Percentiles rank a stretch among this genome's conserved stretches.
phyloP scores from a whole-genome alignment of 495 filamentous ascomycete genomes.

The Xylaria longipes region DNA sequence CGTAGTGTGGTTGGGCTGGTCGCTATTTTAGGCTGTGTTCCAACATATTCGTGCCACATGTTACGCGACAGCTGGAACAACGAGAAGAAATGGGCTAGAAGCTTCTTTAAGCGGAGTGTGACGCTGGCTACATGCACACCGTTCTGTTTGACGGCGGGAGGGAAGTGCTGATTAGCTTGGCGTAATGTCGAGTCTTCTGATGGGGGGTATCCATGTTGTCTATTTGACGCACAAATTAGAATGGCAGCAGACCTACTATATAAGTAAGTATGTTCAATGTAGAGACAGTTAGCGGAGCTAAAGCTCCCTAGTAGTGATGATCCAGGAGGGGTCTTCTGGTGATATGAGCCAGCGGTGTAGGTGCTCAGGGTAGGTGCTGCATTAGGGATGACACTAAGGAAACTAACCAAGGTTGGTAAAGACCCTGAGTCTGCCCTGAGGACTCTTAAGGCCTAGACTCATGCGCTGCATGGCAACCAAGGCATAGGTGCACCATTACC shows the following conservation, averaged over 20 bases:
- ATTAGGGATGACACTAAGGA: not conserved
- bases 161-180: conserved; percentile 11
- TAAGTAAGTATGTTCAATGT: not conserved
- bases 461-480: conserved; percentile 21
- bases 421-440: not conserved
- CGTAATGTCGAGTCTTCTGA: no score
- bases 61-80: conserved; percentile 20
- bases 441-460: conserved; percentile 19
- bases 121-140: not conserved
- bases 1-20: conserved; percentile 1
- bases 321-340: conserved; percentile 2
- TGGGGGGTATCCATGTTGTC: not conserved
- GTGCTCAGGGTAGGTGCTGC: conserved; percentile 13
- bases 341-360: conserved; percentile 21
- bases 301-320: not conserved
- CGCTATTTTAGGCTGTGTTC: conserved; percentile 25
- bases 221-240: not conserved
- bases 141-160: not conserved
- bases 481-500: conserved; percentile 12
- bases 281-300: not conserved
- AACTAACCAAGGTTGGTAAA: not conserved
- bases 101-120: conserved; percentile 6
- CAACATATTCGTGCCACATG: conserved; percentile 16
- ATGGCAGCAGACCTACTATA: not conserved
- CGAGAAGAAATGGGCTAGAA: conserved; percentile 14